Evolutionary conservation across 164 flowering plant genomes (phyloP).

Genomic region (Houttuynia cordata): DNA sequence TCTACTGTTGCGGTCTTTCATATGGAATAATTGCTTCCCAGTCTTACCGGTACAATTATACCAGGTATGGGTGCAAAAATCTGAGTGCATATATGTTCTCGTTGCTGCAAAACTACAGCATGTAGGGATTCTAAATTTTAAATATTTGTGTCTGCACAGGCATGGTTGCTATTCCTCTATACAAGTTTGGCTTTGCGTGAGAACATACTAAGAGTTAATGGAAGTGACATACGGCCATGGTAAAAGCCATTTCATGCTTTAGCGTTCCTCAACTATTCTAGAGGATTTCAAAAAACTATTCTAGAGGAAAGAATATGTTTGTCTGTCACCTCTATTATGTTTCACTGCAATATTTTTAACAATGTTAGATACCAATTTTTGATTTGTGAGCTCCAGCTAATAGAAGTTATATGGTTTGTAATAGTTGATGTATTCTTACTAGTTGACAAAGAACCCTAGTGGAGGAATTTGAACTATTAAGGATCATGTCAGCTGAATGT

Average conservation of each 20-base stretch:
- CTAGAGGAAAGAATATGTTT: no score
- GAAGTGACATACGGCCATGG: constrained; percentile 98
- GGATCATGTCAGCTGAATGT: no score
- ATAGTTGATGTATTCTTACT: no score
- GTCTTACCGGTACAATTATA: constrained; percentile 91
- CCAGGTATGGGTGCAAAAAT: constrained; percentile 39
- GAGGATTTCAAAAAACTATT: no score
- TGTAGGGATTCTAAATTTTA: neutral
- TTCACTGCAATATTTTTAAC: no score
- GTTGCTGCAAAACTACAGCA: neutral
- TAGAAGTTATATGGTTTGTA: no score
- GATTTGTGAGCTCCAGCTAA: no score
- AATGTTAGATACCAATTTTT: no score
- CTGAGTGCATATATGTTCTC: neutral
- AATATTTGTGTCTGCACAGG: constrained; percentile 28
- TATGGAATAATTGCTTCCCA: constrained; percentile 91
- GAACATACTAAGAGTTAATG: constrained; percentile 81
- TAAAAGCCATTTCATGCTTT: constrained; percentile 12
- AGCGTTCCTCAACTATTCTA: no score
- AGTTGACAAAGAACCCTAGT: neutral
- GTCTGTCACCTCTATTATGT: no score
- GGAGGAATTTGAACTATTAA: neutral
- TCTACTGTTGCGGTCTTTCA: constrained; percentile 46
- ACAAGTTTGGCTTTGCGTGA: constrained; percentile 91
- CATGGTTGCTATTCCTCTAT: constrained; percentile 87